These are phyloP conservation scores for Amoeboaphelidium protococcarum DNA, from an alignment of 371 early-diverging fungal genomes.

Conservation along the genomic window DNA sequence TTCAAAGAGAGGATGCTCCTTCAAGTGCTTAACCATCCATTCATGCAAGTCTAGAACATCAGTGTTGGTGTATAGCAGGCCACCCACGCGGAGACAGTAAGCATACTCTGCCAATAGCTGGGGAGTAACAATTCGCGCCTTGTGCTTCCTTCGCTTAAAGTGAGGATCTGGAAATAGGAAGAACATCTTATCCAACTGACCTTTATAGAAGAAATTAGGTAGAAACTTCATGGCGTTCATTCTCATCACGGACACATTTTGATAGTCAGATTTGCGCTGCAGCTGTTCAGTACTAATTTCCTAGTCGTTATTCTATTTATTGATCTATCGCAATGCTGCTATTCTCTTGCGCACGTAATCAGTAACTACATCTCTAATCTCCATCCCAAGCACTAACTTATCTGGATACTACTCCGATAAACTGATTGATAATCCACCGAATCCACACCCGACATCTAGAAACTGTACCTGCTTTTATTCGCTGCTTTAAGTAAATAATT, in stretches of 20 bases:
- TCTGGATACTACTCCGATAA: conserved; percentile 71
- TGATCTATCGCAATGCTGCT: conserved; percentile 36
- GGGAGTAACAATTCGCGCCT: conserved; percentile 83
- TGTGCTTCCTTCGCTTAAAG: conserved; percentile 98
- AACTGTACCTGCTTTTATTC: conserved; percentile 79
- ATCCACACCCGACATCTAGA: conserved; percentile 98
- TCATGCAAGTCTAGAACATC: conserved; percentile 76
- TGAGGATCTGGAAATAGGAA: conserved; percentile 97
- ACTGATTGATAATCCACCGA: conserved; percentile 73
- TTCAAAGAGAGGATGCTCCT: conserved; percentile 75
- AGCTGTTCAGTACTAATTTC: too few species aligned
- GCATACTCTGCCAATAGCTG: conserved; percentile 85
- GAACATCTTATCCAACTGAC: conserved; percentile 87
- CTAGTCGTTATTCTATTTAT: too few species aligned
- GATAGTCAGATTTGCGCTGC: too few species aligned
- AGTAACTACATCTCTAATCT: conserved; percentile 89
- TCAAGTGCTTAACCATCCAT: conserved; percentile 88
- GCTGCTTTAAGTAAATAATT: too few species aligned
- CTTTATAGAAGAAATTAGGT: conserved; percentile 90
- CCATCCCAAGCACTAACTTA: conserved; percentile 90
- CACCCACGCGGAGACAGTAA: conserved; percentile 59
- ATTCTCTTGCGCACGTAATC: conserved; percentile 79
- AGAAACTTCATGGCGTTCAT: conserved; percentile 98
- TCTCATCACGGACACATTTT: conserved; percentile 81
- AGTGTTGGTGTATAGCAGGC: conserved; percentile 83